Base-by-base conservation (phyloP, 192 early-diverging fungal species). In the Thoreauomyces humboldtii region DNA sequence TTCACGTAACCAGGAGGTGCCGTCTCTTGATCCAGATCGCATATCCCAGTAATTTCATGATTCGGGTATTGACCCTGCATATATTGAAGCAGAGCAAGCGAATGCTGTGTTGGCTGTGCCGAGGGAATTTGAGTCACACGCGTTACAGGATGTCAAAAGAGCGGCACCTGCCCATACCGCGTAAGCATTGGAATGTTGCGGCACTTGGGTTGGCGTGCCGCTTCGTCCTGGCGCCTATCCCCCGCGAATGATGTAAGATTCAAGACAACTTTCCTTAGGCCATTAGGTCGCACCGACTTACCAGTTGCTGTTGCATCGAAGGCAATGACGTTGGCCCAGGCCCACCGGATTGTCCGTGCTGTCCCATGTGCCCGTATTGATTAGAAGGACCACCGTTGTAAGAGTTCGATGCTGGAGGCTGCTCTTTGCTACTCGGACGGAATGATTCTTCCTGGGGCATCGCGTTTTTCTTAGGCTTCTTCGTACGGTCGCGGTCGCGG, bases 1-100 rank as follows among this genome's bases (percentile, higher is more conserved):
- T 82, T 87, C 73, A 90, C 92, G 67, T 88, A 77, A 6, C 86
- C 69, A 2, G 89, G 90, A 17, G 90, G 85, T 24, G 51, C 51
- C 22, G 75, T 85, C 33, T 92, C 91, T 2, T 87, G 87, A 71
- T 92, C 89, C 60, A 93, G 78, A 59, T 91, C 91, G 25, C 84
- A 83, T 36, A 91, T 78, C 27, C 77, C 78, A 47, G 73, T 77
- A 22, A 65, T 35, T 27, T 63, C 73, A 21, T 76, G 76, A 17
- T 66, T 34, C 12, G 51, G 64, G 38, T 57, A 66, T 38, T 19
- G 22, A 2, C 42, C 41, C 41, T 63, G 61, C 48, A 63, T 52
- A 11, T 24, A 25, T 22, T 27, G 35, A 19, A 52, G 48, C 33
- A 53, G 5, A n/a, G 17, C 32, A 14, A 63, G 9, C 7, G 32